Evolutionary conservation across 441 rosid genomes (phyloP).

Genomic region (Gossypium gossypioides): DNA sequence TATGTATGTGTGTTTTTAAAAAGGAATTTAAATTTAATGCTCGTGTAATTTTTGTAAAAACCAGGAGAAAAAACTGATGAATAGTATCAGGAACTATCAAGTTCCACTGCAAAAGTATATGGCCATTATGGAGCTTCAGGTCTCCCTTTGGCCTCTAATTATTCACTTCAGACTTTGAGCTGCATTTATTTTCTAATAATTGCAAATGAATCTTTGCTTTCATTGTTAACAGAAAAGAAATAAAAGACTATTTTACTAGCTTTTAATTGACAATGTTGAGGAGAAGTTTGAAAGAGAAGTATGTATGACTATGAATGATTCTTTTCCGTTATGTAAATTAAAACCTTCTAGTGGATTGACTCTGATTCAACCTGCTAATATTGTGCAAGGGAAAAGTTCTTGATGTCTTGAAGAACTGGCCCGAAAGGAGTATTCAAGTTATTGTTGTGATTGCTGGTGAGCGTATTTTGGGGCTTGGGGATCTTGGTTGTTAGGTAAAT

Average conservation of each 20-base stretch:
- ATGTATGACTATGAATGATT: slow-evolving; percentile 10
- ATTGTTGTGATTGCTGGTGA: slow-evolving; percentile 90
- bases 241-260: slow-evolving; percentile 72
- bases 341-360: neutral
- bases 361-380: neutral
- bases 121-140: slow-evolving; percentile 93
- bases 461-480: slow-evolving; percentile 81
- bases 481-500: slow-evolving; percentile 87
- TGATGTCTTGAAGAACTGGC: slow-evolving; percentile 84
- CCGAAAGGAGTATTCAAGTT: slow-evolving; percentile 65
- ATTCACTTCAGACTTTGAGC: too few species aligned
- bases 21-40: too few species aligned
- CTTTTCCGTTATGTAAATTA: neutral
- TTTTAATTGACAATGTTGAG: slow-evolving; percentile 70
- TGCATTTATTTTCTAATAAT: too few species aligned
- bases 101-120: slow-evolving; percentile 71
- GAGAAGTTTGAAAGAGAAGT: slow-evolving; percentile 73
- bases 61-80: slow-evolving; percentile 77
- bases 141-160: slow-evolving; percentile 9
- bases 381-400: slow-evolving; percentile 50
- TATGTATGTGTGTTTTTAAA: neutral
- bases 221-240: slow-evolving; percentile 54
- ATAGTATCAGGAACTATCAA: slow-evolving; percentile 57
- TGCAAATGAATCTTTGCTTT: neutral
- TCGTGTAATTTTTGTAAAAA: neutral